Percentiles rank a stretch among this genome's conserved stretches.
phyloP scores from a whole-genome alignment of 345 rosid species.

The Barbarea vulgaris region DNA sequence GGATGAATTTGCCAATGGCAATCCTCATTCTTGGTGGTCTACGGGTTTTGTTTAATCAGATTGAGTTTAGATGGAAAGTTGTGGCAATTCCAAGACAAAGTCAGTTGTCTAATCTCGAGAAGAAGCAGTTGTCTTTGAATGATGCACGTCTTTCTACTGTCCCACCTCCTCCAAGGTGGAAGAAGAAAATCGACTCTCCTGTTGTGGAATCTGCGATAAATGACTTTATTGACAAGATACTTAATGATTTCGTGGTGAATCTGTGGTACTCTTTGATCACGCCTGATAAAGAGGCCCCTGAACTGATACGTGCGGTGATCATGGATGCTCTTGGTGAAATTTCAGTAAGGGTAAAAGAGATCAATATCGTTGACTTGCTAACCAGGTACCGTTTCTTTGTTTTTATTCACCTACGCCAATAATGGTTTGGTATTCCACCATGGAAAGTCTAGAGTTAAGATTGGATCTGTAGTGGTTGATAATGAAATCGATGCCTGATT shows the following conservation, averaged over 20 bases:
- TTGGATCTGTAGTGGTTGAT: conserved; percentile 7
- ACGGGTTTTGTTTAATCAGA: conserved; percentile 59
- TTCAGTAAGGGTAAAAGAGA: conserved; percentile 77
- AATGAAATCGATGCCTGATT: conserved; percentile 26
- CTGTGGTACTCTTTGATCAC: conserved; percentile 95
- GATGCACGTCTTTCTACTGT: conserved; percentile 68
- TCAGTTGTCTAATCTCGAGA: conserved; percentile 61
- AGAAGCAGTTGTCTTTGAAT: conserved; percentile 74
- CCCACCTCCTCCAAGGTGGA: conserved; percentile 71
- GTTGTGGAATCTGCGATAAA: conserved; percentile 74
- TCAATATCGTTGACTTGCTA: conserved; percentile 82
- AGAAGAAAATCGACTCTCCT: conserved; percentile 83
- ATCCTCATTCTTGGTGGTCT: conserved; percentile 53
- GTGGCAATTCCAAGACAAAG: conserved; percentile 31
- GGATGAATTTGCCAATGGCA: conserved; percentile 93
- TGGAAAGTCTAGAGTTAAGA: background rate
- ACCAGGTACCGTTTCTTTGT: conserved; percentile 55
- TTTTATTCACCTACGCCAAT: background rate
- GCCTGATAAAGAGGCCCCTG: conserved; percentile 85
- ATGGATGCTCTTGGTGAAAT: conserved; percentile 93
- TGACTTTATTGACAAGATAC: conserved; percentile 74
- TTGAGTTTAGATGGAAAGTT: conserved; percentile 81
- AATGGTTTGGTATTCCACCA: background rate
- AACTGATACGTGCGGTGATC: conserved; percentile 74
- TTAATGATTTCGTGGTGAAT: conserved; percentile 83